A percentile compares a stretch with the other conserved stretches of the same genome.
Conservation (phyloP, 768 basidiomycete genomes). For the Kwoniella mangroviensis region DNA sequence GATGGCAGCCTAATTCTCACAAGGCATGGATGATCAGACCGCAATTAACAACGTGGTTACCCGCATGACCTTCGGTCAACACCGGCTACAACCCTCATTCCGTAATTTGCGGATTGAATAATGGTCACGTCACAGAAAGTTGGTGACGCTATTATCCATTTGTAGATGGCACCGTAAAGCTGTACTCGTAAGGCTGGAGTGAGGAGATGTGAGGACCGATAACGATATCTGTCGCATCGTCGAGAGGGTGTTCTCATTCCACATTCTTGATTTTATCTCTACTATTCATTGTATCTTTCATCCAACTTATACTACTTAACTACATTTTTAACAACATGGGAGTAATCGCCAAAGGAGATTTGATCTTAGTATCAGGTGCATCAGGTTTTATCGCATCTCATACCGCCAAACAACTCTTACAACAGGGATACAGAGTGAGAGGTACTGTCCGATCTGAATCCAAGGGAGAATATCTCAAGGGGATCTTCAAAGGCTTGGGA, state of each 20-base stretch:
- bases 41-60: background rate
- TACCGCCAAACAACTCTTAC: conserved; percentile 24
- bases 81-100: background rate
- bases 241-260: too few relatives aligned
- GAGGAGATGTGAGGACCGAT: background rate
- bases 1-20: too few relatives aligned
- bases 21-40: too few relatives aligned
- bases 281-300: background rate
- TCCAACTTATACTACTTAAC: background rate
- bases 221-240: background rate
- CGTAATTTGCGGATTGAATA: background rate
- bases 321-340: conserved; percentile 23
- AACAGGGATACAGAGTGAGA: conserved; percentile 66
- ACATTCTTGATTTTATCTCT: too few relatives aligned
- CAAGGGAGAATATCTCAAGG: conserved; percentile 67
- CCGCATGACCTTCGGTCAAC: background rate
- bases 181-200: background rate
- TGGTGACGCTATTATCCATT: background rate
- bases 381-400: conserved; percentile 47
- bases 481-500: conserved; percentile 62
- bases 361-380: conserved; percentile 47
- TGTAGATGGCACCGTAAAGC: too few relatives aligned
- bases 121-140: background rate
- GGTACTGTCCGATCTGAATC: conserved; percentile 69
- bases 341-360: conserved; percentile 30